Conservation (phyloP, 495 filamentous ascomycete species). For the Talaromyces liani region DNA sequence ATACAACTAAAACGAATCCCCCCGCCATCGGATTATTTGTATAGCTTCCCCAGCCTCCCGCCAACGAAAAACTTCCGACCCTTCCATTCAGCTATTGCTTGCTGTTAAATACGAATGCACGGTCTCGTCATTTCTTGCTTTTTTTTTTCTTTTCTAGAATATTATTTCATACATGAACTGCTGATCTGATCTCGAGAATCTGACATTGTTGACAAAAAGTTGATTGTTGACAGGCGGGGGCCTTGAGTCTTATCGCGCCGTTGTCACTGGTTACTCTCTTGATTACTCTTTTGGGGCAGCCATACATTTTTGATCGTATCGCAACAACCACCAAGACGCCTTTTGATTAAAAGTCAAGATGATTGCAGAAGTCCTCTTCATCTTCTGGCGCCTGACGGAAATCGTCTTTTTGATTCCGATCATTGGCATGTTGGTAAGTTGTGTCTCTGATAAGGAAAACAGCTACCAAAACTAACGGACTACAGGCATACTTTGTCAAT, state of each 20-base stretch:
- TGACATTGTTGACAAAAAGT: not conserved
- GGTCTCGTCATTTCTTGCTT: conserved; percentile 4
- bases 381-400: conserved; percentile 73
- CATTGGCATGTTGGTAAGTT: conserved; percentile 69
- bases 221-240: conserved; percentile 1
- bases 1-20: not conserved
- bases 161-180: not conserved
- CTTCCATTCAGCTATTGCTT: not conserved
- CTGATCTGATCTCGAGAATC: not conserved
- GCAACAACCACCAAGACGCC: not conserved
- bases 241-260: not conserved
- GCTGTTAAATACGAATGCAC: not conserved
- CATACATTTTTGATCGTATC: not conserved
- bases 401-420: conserved; percentile 82
- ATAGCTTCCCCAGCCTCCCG: conserved; percentile 7
- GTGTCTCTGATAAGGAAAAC: no score
- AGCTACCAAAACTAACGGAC: no score
- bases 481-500: conserved; percentile 69
- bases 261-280: conserved; percentile 2
- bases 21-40: conserved; percentile 9
- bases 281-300: not conserved
- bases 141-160: not conserved
- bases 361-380: conserved; percentile 74
- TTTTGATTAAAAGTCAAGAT: conserved; percentile 36
- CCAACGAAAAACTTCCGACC: not conserved